A percentile compares a stretch with the other conserved stretches of the same genome.
These are phyloP conservation scores for Cercospora sojina DNA, from an alignment of 2,329 filamentous ascomycete species.

Conservation along the genomic window DNA sequence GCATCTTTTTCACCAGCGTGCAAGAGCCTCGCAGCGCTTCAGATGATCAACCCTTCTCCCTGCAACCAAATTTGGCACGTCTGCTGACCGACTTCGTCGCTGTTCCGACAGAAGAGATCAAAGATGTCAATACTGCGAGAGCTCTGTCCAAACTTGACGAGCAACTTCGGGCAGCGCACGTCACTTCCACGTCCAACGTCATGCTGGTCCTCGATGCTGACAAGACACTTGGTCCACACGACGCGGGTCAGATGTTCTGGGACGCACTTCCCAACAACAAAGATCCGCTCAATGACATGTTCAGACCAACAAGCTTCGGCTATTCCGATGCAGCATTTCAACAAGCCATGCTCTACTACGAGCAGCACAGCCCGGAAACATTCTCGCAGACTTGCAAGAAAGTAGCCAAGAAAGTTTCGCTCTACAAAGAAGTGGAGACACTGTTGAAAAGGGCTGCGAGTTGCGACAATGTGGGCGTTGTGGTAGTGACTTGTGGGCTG, in stretches of 20 bases:
- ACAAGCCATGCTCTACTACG: constrained; percentile 55
- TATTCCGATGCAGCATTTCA: constrained; percentile 58
- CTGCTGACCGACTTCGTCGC: not conserved
- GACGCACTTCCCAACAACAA: constrained; percentile 38
- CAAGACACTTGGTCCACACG: constrained; percentile 53
- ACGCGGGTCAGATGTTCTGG: constrained; percentile 57
- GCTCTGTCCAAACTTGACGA: not conserved
- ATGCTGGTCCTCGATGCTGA: constrained; percentile 60
- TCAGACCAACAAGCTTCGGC: constrained; percentile 44
- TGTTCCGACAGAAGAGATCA: not conserved
- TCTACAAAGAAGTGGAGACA: constrained; percentile 51
- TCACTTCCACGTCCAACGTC: constrained; percentile 39
- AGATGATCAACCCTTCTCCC: not conserved
- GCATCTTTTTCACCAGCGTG: constrained; percentile 51
- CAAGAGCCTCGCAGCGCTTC: not conserved
- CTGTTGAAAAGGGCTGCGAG: constrained; percentile 41
- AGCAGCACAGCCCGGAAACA: constrained; percentile 44
- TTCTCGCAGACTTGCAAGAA: constrained; percentile 50
- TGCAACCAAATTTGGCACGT: not conserved
- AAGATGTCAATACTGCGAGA: not conserved
- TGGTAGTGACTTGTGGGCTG: constrained; percentile 59
- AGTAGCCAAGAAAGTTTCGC: constrained; percentile 44
- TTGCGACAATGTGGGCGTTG: constrained; percentile 40
- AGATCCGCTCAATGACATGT: constrained; percentile 56
- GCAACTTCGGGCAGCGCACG: not conserved